These are phyloP conservation scores for Phlyctochytrium planicorne DNA, from an alignment of 192 early-diverging fungal genomes.

Conservation along the genomic window DNA sequence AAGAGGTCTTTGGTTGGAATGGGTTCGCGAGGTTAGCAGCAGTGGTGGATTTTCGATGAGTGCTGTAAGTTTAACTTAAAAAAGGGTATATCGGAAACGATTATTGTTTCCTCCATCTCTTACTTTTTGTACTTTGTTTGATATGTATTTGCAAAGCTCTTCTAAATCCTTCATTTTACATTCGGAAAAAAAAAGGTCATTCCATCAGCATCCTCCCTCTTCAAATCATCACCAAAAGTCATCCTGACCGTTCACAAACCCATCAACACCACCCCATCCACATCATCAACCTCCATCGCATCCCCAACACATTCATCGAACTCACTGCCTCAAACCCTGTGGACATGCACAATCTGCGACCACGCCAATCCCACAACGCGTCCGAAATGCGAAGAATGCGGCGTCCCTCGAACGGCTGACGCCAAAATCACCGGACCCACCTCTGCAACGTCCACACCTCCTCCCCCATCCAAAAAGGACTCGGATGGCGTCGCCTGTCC, in stretches of 20 bases:
- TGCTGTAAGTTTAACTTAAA: too few species aligned
- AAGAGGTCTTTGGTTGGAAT: too few species aligned
- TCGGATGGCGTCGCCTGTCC: conserved; percentile 54
- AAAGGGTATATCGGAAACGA: too few species aligned
- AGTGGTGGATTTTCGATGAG: conserved; percentile 17
- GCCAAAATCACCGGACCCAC: neutral
- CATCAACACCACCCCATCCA: conserved; percentile 6
- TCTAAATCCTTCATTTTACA: conserved; percentile 12
- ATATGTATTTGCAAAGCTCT: conserved; percentile 8
- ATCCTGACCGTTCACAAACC: conserved; percentile 43
- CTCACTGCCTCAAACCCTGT: conserved; percentile 17
- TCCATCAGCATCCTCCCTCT: neutral
- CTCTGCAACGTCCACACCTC: neutral
- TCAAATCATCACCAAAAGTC: conserved; percentile 63
- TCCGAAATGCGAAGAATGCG: conserved; percentile 25
- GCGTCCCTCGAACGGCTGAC: conserved; percentile 22
- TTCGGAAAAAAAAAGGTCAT: neutral
- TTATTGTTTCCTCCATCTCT: too few species aligned
- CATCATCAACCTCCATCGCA: conserved; percentile 3
- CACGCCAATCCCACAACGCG: conserved; percentile 3
- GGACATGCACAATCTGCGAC: conserved; percentile 39
- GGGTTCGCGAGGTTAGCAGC: conserved; percentile 12
- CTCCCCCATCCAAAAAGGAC: conserved; percentile 9
- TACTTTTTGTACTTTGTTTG: too few species aligned
- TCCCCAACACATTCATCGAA: neutral